Base-by-base conservation (phyloP, 1,284 basidiomycete genomes). In the Ustilago trichophora region DNA sequence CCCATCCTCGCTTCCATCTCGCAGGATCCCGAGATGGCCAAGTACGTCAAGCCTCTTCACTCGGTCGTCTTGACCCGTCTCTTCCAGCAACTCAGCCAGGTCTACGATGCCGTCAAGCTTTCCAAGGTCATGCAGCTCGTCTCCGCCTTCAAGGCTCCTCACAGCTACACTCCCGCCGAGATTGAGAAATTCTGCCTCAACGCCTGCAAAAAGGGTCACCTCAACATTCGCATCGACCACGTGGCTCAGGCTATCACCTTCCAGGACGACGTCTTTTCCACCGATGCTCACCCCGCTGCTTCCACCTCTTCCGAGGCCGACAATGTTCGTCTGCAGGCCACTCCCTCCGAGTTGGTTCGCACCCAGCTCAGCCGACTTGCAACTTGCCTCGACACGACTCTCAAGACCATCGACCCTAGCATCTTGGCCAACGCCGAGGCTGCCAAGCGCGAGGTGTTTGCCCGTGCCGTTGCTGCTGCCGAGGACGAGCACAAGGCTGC, bases 1-100 rank as follows among this genome's bases (percentile, higher is more conserved):
- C 93, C 94, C 12, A 85, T 97, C 69, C 87, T 98, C 53, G 83
- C 86, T 46, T 65, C 77, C 54, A 66, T 80, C 50, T 71, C 76
- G 6, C 59, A 77, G 54, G 73, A 80, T 25, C 47, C 63, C 27
- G 73, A 77, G 64, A 78, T 80, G 78, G 75, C 70, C 29, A 75
- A 71, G 53, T 98, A 98, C 83, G 87, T 96, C 46, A 88, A 91
- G 36, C 90, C 95, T 58, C 88, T 99, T 48, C 91, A 93, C 80
- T 91, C 90, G 65, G 94, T 95, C 43, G 87, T 98, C 22, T 88
- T 98, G 64, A 93, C 93, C 5, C 90, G 93, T 31, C 87, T 98
- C n/a, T 89, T 98, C 73, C 90, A 90, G 52, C 92, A 96, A 83
- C 89, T 98, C 49, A 91, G 92, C 7, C 91, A 98, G 82, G 91